phyloP scores from a whole-genome alignment of 2,329 filamentous ascomycete species.

The Zelopaecilomyces penicillatus region DNA sequence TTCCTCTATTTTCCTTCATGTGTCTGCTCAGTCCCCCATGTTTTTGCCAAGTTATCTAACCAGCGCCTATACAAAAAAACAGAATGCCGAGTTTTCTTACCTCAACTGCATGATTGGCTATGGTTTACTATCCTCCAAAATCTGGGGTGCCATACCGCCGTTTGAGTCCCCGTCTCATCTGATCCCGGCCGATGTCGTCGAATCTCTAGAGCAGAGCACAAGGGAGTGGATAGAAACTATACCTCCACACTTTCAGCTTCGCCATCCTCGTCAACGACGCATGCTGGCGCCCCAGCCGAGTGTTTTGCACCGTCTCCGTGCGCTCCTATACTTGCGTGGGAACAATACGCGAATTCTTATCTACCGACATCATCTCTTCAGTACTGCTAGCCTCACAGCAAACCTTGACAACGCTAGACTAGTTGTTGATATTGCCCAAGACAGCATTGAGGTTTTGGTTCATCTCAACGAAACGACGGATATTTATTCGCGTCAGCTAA shows the following conservation, averaged over 20 bases:
- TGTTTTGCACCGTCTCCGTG: slow-evolving; percentile 30
- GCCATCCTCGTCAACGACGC: slow-evolving; percentile 28
- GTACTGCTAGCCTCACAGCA: slow-evolving; percentile 24
- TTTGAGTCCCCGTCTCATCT: slow-evolving; percentile 25
- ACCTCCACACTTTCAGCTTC: slow-evolving; percentile 29
- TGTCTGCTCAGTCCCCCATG: neutral
- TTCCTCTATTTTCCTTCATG: rapidly evolving
- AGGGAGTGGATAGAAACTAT: slow-evolving; percentile 39
- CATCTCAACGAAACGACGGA: slow-evolving; percentile 16
- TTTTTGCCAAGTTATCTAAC: too few species aligned
- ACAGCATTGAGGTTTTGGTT: slow-evolving; percentile 14
- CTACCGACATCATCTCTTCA: slow-evolving; percentile 32
- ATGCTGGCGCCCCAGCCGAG: slow-evolving; percentile 23
- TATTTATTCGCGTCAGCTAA: slow-evolving; percentile 18
- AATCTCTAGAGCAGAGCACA: slow-evolving; percentile 32
- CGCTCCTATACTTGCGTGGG: slow-evolving; percentile 33
- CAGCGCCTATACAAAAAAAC: too few species aligned
- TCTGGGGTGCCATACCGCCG: slow-evolving; percentile 35
- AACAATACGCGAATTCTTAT: slow-evolving; percentile 36
- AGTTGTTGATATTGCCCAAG: slow-evolving; percentile 24
- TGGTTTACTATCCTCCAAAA: slow-evolving; percentile 35
- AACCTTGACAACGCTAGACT: slow-evolving; percentile 25
- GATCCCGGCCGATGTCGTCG: slow-evolving; percentile 30
- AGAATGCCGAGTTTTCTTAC: slow-evolving; percentile 29
- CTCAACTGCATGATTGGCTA: slow-evolving; percentile 41